Conservation (phyloP, 345 rosid species). For the Fremontodendron californicum region DNA sequence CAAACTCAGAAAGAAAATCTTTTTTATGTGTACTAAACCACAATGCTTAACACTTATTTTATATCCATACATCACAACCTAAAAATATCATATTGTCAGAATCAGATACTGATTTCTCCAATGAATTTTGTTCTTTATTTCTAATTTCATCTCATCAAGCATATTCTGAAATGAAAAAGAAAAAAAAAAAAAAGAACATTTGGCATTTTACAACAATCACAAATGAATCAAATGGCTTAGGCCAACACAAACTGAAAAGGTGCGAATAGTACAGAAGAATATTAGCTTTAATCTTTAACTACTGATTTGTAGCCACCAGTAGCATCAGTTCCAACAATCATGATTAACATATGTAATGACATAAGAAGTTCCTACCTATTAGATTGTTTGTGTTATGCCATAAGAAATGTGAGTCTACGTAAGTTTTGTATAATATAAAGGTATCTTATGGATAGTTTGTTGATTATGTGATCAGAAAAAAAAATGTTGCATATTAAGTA, state of each 20-base stretch:
- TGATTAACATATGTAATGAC: background rate
- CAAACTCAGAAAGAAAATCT: background rate
- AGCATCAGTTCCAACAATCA: background rate
- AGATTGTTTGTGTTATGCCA: background rate
- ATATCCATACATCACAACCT: background rate
- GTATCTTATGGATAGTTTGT: background rate
- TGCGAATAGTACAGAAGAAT: background rate
- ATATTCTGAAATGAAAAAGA: background rate
- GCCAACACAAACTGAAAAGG: background rate
- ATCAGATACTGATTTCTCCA: background rate
- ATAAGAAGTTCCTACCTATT: background rate
- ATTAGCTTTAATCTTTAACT: too few species aligned
- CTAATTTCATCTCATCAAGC: background rate
- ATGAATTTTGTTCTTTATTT: background rate
- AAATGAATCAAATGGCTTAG: background rate
- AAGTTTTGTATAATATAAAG: background rate
- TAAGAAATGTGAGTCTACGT: background rate
- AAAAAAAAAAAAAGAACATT: background rate
- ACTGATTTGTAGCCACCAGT: background rate
- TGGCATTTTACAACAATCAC: background rate
- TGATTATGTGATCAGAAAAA: background rate
- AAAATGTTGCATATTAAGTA: background rate
- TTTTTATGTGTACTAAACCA: background rate
- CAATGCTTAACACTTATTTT: background rate
- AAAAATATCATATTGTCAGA: background rate